Evolutionary conservation across 805 yeast species (phyloP), one percentile per base, ranked within the genome.

Genomic region (Diddensiella santjacobensis): DNA sequence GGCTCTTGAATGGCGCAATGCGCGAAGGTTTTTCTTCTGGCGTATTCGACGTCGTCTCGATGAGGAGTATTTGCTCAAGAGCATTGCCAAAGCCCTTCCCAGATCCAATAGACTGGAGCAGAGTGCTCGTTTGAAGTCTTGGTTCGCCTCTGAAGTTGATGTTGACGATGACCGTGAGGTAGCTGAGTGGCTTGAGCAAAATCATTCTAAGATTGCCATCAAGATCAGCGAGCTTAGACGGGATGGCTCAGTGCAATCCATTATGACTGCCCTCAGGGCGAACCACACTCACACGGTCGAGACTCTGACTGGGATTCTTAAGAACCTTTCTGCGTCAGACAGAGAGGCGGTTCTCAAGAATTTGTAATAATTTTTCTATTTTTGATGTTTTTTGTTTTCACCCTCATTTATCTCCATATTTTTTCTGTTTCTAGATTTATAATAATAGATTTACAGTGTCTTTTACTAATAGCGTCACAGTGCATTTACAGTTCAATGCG

Each of bases 1-100:
- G 65, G 93, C 88, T 60, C 71, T 93, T 46, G 81, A 84, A 61
- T 90, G 96, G 96, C 68, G 69, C 40, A 77, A 89, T 44, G 79
- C 97, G 24, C 87, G 99, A 76, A 82, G 98, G 63, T 87, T 78
- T 81, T 93, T 93, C 82, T 93, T 87, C 93, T 93, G 99, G 99
- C 83, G 99, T 71, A 79, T 88, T 53, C 87, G 97, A 73, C 84
- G 99, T 72, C 87, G 96, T 69, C 74, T 93, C 69, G 83, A 86
- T 65, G 99, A 93, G 71, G 95, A 87, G 68, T 87, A 88, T 69
- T 73, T 91, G 65, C 72, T 88, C 67, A 81, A 78, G 68, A 78
- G 85, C 64, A 78, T 90, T 57, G 79, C 80, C 46, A 81, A 79
- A 49, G 83, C 80, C 50, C 67, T 85, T 48, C 72, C 80, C 44